Percentiles rank a stretch among this genome's conserved stretches.
phyloP scores from a whole-genome alignment of 306 rosid species.

The Pueraria montana region DNA sequence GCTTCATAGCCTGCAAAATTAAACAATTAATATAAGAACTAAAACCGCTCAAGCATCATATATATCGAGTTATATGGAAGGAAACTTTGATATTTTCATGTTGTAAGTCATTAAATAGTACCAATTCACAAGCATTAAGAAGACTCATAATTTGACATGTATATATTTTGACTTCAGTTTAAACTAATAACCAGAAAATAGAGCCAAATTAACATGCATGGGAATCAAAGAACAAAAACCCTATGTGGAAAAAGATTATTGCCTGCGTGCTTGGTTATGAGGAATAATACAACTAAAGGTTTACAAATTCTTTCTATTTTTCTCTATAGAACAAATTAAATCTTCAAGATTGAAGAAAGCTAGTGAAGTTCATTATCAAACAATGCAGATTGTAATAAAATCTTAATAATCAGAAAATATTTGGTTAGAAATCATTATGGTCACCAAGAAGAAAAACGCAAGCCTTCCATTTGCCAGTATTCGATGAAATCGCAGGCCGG shows the following conservation, averaged over 20 bases:
- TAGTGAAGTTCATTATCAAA: neutral
- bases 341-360: neutral
- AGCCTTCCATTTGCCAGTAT: slow-evolving; percentile 97
- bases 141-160: neutral
- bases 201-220: neutral
- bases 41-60: neutral
- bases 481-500: slow-evolving; percentile 72
- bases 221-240: neutral
- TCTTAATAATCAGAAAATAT: neutral
- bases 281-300: neutral
- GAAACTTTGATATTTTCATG: neutral
- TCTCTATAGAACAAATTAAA: neutral
- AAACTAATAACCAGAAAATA: neutral
- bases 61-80: too few species aligned
- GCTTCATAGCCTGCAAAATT: slow-evolving; percentile 80
- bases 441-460: slow-evolving; percentile 93
- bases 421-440: neutral
- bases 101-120: neutral
- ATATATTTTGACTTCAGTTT: neutral
- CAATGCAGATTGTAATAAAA: neutral
- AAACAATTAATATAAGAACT: neutral
- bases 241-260: neutral
- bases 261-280: neutral
- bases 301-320: neutral
- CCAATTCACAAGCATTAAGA: neutral